A percentile compares a stretch with the other conserved stretches of the same genome.
phyloP scores from a whole-genome alignment of 2,329 filamentous ascomycete species.

The Botrytis deweyae region DNA sequence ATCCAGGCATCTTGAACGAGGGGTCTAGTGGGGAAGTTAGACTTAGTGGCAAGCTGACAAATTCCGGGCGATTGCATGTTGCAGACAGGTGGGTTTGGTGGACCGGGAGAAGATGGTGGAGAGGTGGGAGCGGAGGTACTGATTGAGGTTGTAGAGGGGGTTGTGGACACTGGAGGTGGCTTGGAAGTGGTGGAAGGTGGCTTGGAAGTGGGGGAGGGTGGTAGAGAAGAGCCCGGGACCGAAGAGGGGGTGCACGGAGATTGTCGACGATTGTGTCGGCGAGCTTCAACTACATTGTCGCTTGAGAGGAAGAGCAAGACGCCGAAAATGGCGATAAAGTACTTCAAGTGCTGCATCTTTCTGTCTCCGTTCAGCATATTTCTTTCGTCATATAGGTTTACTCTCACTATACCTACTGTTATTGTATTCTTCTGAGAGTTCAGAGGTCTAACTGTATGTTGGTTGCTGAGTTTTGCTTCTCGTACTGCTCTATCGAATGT shows the following conservation, averaged over 20 bases:
- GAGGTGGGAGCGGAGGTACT: background rate
- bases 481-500: background rate
- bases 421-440: background rate
- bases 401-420: background rate
- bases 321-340: background rate
- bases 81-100: slow-evolving; percentile 12
- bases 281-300: slow-evolving; percentile 12
- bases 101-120: slow-evolving; percentile 13
- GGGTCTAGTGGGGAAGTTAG: background rate
- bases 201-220: background rate
- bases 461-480: background rate
- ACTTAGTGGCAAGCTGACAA: slow-evolving; percentile 19
- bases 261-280: slow-evolving; percentile 7
- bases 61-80: slow-evolving; percentile 14
- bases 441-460: background rate
- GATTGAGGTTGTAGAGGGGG: background rate
- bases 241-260: slow-evolving; percentile 10
- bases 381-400: background rate
- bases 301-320: slow-evolving; percentile 13
- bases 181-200: background rate
- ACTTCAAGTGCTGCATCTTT: slow-evolving; percentile 14
- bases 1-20: slow-evolving; percentile 20
- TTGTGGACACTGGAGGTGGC: background rate
- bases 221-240: background rate
- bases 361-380: background rate